Conservation (phyloP, 78 protist genomes). For the Guillardia theta region DNA sequence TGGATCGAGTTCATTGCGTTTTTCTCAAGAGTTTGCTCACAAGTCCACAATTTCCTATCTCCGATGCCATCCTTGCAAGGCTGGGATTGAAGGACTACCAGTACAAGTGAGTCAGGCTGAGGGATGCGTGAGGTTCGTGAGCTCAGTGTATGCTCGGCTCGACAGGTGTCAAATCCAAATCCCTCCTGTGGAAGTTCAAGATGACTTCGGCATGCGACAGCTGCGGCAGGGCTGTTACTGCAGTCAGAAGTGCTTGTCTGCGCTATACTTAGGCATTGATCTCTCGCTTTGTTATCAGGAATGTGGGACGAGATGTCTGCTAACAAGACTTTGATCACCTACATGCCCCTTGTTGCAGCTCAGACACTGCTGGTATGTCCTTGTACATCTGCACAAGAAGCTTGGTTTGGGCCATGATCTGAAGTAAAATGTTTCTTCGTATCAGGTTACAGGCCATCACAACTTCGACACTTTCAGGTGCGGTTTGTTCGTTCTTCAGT, state of each 20-base stretch:
- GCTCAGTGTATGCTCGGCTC: background rate
- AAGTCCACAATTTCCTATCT: background rate
- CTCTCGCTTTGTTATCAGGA: background rate
- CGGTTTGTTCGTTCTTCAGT: too few species aligned
- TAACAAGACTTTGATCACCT: background rate
- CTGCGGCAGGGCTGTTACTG: conserved; percentile 8
- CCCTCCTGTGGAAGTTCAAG: background rate
- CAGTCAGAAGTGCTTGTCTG: background rate
- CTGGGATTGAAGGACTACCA: background rate
- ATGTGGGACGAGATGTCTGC: background rate
- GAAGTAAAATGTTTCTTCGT: too few species aligned
- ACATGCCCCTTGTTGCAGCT: background rate
- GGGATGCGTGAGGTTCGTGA: background rate
- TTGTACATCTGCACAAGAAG: too few species aligned
- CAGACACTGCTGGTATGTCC: background rate
- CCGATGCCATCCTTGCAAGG: background rate
- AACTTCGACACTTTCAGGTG: too few species aligned
- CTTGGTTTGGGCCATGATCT: too few species aligned
- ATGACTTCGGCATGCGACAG: background rate
- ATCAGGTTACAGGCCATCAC: background rate
- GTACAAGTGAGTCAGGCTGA: background rate
- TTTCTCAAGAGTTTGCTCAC: background rate
- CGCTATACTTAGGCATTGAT: background rate
- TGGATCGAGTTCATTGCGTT: background rate
- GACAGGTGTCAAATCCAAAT: background rate